Base-by-base conservation (phyloP, 495 filamentous ascomycete genomes). In the Evansstolkia leycettana region DNA sequence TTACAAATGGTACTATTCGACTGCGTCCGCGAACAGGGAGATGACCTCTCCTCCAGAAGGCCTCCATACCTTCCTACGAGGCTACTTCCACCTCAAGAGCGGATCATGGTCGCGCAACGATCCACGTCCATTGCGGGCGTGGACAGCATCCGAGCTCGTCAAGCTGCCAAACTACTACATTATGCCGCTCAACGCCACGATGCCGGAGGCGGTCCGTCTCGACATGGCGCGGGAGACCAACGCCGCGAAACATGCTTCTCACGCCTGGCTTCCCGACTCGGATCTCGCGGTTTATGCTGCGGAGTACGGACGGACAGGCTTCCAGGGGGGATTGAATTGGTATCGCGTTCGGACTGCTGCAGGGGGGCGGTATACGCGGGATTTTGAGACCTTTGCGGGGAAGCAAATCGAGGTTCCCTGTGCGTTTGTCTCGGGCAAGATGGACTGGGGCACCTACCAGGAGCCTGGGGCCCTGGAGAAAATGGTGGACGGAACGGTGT, bases 1-100 rank as follows among this genome's bases (percentile, higher is more conserved):
- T 41, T 82, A 82, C 57, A 78, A 76, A 47, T 75, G 67, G 70
- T 80, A 82, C 51, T 80, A 82, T 46, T 76, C 73, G 1, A 75
- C 69, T 12, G 36, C 60, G 0, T 34, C 52, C 2, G 76, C 76
- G 1, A 70, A 65, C 18, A n/a, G 26, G 0, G 74, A 82, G 14
- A 82, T 80, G 76, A 58, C 61, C n/a, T 40, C 46, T 11, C 65
- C 70, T 3, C 39, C 50, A 0, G 61, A 70, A 38, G 72, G 73
- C 3, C 57, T 82, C 12, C 57, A 65, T 25, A 47, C 46, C 7
- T 82, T 82, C 38, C 50, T 82, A 18, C 64, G 78, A 2, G 75
- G 78, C 7, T 84, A 82, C 47, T 73, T 82, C 38, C 69, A 81
- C 49, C 55, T 82, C 12, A 84, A 82, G 45, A 75, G 68, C 41